These are phyloP conservation scores for Mrakiaceae sp. DNA, from an alignment of 1,284 basidiomycete genomes.

Conservation along the genomic window DNA sequence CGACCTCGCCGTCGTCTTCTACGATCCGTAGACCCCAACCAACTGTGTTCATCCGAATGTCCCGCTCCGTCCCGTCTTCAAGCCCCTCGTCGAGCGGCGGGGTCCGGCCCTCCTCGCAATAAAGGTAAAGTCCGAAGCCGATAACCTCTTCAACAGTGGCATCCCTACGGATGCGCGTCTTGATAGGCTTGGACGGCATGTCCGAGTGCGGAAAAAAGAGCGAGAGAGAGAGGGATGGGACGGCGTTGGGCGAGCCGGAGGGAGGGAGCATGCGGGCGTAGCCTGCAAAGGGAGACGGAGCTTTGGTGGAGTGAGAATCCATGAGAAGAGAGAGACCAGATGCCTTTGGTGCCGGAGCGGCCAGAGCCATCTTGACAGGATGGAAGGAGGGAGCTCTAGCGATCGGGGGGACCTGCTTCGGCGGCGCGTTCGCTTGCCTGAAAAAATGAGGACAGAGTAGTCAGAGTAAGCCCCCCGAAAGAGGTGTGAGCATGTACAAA, in stretches of 20 bases:
- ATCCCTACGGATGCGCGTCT: slow-evolving; percentile 63
- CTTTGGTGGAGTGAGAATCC: slow-evolving; percentile 32
- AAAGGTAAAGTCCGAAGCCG: slow-evolving; percentile 81
- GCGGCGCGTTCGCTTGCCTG: no score
- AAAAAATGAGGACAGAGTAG: no score
- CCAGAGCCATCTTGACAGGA: slow-evolving; percentile 29
- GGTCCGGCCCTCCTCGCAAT: slow-evolving; percentile 75
- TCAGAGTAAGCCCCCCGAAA: no score
- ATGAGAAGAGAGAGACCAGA: slow-evolving; percentile 35
- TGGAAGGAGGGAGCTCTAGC: slow-evolving; percentile 16
- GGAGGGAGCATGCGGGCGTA: slow-evolving; percentile 6
- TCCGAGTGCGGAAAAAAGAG: slow-evolving; percentile 80
- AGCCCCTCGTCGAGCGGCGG: slow-evolving; percentile 62
- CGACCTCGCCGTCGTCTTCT: slow-evolving; percentile 94
- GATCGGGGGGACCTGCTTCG: no score
- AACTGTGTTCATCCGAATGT: slow-evolving; percentile 54
- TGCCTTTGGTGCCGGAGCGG: slow-evolving; percentile 29
- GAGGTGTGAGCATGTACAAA: no score
- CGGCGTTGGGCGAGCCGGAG: slow-evolving; percentile 17
- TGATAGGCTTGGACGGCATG: slow-evolving; percentile 42
- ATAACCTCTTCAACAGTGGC: slow-evolving; percentile 91
- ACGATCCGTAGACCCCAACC: slow-evolving; percentile 94
- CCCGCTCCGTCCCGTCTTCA: slow-evolving; percentile 42
- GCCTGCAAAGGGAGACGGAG: slow-evolving; percentile 3
- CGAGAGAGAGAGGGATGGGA: slow-evolving; percentile 47